Evolutionary conservation across 495 filamentous ascomycete genomes (phyloP).

Genomic region (Aspergillus coremiiformis): DNA sequence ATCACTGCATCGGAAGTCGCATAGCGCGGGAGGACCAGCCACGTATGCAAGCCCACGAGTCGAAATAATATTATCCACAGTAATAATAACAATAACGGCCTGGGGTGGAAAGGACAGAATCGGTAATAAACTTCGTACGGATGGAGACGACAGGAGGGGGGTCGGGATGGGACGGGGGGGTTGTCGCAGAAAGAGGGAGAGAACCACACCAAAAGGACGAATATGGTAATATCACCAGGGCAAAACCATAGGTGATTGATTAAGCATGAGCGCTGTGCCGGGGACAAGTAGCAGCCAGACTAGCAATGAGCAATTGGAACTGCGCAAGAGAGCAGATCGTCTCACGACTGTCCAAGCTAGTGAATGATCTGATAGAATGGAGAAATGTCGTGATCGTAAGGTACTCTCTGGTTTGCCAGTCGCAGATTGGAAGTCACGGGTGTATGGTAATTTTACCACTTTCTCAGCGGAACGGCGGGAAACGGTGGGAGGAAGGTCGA

Average conservation of each 20-base stretch:
- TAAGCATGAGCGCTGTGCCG: slow-evolving; percentile 15
- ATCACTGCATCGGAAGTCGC: slow-evolving; percentile 16
- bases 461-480: neutral
- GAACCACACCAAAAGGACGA: slow-evolving; percentile 7
- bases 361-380: slow-evolving; percentile 45
- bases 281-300: neutral
- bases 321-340: slow-evolving; percentile 13
- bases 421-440: neutral
- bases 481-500: neutral
- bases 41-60: slow-evolving; percentile 18
- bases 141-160: neutral
- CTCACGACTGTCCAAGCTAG: slow-evolving; percentile 22
- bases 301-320: neutral
- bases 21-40: slow-evolving; percentile 25
- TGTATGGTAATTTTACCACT: slow-evolving; percentile 20
- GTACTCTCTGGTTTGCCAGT: slow-evolving; percentile 26
- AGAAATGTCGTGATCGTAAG: slow-evolving; percentile 49
- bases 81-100: neutral
- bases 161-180: slow-evolving; percentile 2
- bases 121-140: neutral
- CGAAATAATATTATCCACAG: slow-evolving; percentile 2
- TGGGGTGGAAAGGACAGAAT: neutral
- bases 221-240: slow-evolving; percentile 7
- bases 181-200: slow-evolving; percentile 4
- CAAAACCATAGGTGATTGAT: slow-evolving; percentile 6